phyloP scores from a whole-genome alignment of 257 asterid species.

The Nicotiana paniculata region DNA sequence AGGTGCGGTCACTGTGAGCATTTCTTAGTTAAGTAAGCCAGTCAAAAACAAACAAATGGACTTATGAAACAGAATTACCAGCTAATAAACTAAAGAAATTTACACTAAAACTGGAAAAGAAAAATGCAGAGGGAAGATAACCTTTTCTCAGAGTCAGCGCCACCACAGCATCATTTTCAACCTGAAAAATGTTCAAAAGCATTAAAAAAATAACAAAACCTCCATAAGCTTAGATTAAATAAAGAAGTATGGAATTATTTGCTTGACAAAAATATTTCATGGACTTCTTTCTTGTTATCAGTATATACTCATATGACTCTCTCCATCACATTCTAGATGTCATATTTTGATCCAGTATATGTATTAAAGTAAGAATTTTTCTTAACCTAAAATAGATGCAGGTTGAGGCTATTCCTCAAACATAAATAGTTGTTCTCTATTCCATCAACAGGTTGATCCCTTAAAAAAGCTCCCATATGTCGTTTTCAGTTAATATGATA shows the following conservation, averaged over 20 bases:
- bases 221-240: not conserved
- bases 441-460: not conserved
- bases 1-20: not conserved
- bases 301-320: not conserved
- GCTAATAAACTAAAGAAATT: not conserved
- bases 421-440: not conserved
- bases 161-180: slow-evolving; percentile 79
- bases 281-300: not conserved
- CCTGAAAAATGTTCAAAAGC: slow-evolving; percentile 38
- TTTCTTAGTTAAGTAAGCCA: not conserved
- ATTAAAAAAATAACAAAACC: not conserved
- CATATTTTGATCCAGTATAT: not conserved
- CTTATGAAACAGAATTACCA: not conserved
- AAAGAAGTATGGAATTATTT: not conserved
- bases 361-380: not conserved
- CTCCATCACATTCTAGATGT: not conserved
- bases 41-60: not conserved
- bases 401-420: not conserved
- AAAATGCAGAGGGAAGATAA: slow-evolving; percentile 13
- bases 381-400: not conserved
- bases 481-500: not conserved
- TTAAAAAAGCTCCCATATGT: not conserved
- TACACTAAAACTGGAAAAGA: not conserved
- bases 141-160: slow-evolving; percentile 95
- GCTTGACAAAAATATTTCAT: not conserved